A percentile compares a stretch with the other conserved stretches of the same genome.
phyloP scores from a whole-genome alignment of 2,329 filamentous ascomycete genomes.

The Incumbomyces lentus region DNA sequence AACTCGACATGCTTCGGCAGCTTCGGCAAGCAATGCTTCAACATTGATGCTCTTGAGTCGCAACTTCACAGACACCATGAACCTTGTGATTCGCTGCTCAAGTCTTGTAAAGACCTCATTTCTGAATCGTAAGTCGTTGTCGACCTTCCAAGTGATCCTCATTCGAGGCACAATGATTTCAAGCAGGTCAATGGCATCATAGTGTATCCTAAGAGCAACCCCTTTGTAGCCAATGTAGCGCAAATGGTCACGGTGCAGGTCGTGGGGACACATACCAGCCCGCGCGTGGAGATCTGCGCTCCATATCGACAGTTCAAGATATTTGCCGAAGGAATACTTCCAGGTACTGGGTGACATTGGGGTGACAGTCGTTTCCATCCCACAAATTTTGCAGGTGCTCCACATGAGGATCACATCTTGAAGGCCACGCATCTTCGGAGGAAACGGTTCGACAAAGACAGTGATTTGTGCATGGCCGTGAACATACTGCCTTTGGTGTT shows the following conservation, averaged over 20 bases:
- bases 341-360: conserved; percentile 90
- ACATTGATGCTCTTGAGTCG: conserved; percentile 81
- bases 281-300: conserved; percentile 66
- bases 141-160: conserved; percentile 93
- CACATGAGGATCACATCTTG: conserved; percentile 86
- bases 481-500: conserved; percentile 94
- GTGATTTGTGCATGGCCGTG: conserved; percentile 91
- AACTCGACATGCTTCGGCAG: conserved; percentile 66
- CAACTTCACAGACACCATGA: conserved; percentile 76
- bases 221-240: conserved; percentile 86
- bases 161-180: conserved; percentile 89
- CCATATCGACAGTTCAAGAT: conserved; percentile 96
- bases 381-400: conserved; percentile 89
- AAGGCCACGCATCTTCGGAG: conserved; percentile 53
- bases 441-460: conserved; percentile 71
- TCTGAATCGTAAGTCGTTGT: conserved; percentile 81
- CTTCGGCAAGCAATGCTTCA: conserved; percentile 81
- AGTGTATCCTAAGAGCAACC: conserved; percentile 77
- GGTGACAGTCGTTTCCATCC: conserved; percentile 77
- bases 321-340: conserved; percentile 98
- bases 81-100: conserved; percentile 71
- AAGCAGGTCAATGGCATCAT: conserved; percentile 82
- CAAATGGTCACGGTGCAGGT: conserved; percentile 84
- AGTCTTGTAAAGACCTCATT: conserved; percentile 79
- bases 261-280: conserved; percentile 74